Evolutionary conservation across 2,329 filamentous ascomycete species (phyloP).

Genomic region (Lecanicillium sp.): DNA sequence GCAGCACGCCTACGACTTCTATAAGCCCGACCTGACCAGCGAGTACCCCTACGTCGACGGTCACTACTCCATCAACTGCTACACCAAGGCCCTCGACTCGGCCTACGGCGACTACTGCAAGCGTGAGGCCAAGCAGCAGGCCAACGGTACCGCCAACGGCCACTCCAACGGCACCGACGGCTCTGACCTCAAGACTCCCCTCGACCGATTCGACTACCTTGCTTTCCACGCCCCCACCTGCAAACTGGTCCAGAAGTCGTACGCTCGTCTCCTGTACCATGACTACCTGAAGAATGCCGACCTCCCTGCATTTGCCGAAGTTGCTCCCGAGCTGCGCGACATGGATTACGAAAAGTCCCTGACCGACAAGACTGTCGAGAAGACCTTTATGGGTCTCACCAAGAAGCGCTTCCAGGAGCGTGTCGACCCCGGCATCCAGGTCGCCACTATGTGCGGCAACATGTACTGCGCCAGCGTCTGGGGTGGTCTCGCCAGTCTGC

Average conservation of each 20-base stretch:
- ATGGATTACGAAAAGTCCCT: slow-evolving; percentile 74
- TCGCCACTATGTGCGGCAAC: slow-evolving; percentile 66
- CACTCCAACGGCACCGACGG: slow-evolving; percentile 41
- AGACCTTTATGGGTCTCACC: slow-evolving; percentile 74
- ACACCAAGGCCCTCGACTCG: slow-evolving; percentile 70
- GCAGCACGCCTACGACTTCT: slow-evolving; percentile 82
- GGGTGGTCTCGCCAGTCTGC: slow-evolving; percentile 63
- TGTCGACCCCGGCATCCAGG: slow-evolving; percentile 63
- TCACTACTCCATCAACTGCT: slow-evolving; percentile 76
- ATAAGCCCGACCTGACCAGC: slow-evolving; percentile 81
- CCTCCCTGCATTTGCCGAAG: slow-evolving; percentile 60
- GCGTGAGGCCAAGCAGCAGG: slow-evolving; percentile 51
- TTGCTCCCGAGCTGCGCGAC: slow-evolving; percentile 67
- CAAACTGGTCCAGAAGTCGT: slow-evolving; percentile 82
- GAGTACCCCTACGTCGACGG: slow-evolving; percentile 83
- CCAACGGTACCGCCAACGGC: slow-evolving; percentile 40
- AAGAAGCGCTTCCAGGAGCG: slow-evolving; percentile 81
- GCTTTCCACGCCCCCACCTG: slow-evolving; percentile 78
- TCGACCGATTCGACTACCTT: slow-evolving; percentile 80
- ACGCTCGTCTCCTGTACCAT: slow-evolving; percentile 76
- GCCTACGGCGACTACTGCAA: slow-evolving; percentile 75
- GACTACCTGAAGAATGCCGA: slow-evolving; percentile 69
- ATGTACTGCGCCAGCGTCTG: slow-evolving; percentile 67
- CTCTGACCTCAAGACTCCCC: slow-evolving; percentile 45
- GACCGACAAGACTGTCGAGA: slow-evolving; percentile 75